These are phyloP conservation scores for Phytophthora podocarpi DNA, from an alignment of 352 stramenopile species.

Conservation along the genomic window DNA sequence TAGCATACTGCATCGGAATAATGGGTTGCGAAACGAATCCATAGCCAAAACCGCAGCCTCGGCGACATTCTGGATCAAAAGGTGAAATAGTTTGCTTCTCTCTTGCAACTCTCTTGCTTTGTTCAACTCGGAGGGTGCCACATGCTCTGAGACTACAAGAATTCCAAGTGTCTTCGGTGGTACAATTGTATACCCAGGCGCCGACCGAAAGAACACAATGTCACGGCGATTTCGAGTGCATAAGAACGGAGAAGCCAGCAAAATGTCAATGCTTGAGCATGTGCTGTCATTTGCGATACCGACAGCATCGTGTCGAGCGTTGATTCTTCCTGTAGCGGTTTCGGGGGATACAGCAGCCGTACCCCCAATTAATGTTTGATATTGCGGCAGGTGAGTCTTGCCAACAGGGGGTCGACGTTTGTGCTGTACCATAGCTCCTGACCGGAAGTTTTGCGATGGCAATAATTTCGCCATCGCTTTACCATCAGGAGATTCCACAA, in stretches of 20 bases:
- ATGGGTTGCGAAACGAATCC: slow-evolving; percentile 68
- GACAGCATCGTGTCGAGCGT: slow-evolving; percentile 23
- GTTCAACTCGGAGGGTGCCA: slow-evolving; percentile 50
- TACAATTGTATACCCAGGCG: slow-evolving; percentile 62
- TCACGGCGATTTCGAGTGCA: slow-evolving; percentile 62
- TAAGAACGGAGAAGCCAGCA: slow-evolving; percentile 57
- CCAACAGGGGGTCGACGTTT: slow-evolving; percentile 12
- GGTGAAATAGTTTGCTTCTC: slow-evolving; percentile 70
- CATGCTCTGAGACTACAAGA: slow-evolving; percentile 66
- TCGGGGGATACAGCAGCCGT: slow-evolving; percentile 27
- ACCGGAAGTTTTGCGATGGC: slow-evolving; percentile 57
- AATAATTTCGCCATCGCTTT: slow-evolving; percentile 62
- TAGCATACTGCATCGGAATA: slow-evolving; percentile 72
- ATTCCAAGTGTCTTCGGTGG: slow-evolving; percentile 65
- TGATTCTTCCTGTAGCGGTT: slow-evolving; percentile 4
- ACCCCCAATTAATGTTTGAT: slow-evolving; percentile 16
- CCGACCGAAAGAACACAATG: slow-evolving; percentile 72
- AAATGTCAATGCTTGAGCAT: slow-evolving; percentile 51
- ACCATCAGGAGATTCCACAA: slow-evolving; percentile 60
- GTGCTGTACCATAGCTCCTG: slow-evolving; percentile 30
- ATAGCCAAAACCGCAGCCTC: slow-evolving; percentile 65
- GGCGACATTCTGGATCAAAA: slow-evolving; percentile 76
- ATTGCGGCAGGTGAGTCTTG: slow-evolving; percentile 22
- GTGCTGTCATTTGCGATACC: slow-evolving; percentile 22
- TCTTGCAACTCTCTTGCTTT: slow-evolving; percentile 60